Evolutionary conservation across 1,284 basidiomycete species (phyloP).

Genomic region (Phellinidium pouzarii): DNA sequence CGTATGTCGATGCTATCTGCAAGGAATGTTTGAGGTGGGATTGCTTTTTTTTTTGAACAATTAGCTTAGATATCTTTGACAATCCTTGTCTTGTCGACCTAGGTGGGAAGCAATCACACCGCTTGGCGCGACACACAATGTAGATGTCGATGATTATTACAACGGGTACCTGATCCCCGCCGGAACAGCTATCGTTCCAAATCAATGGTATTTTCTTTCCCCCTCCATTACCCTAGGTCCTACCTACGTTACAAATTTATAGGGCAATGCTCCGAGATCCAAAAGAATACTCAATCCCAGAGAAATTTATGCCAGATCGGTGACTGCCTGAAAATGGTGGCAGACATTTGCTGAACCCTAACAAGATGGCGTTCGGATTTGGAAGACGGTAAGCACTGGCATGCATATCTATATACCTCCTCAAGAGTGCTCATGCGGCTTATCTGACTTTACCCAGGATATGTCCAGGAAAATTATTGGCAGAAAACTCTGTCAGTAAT

Average conservation of each 20-base stretch:
- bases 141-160: slow-evolving; percentile 21
- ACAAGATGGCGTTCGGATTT: slow-evolving; percentile 6
- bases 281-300: background rate
- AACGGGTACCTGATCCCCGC: slow-evolving; percentile 18
- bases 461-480: background rate
- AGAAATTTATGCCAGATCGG: slow-evolving; percentile 4
- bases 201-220: slow-evolving; percentile 13
- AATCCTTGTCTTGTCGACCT: background rate
- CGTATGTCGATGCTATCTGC: slow-evolving; percentile 31
- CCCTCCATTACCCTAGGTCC: background rate
- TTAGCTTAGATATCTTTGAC: background rate
- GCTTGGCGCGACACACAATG: slow-evolving; percentile 24
- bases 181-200: slow-evolving; percentile 15
- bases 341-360: background rate
- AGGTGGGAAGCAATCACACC: slow-evolving; percentile 3
- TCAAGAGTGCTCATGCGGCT: background rate
- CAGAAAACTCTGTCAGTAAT: background rate
- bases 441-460: background rate
- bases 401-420: background rate
- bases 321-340: background rate
- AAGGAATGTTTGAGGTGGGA: slow-evolving; percentile 28
- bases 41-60: slow-evolving; percentile 4
- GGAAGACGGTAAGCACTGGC: slow-evolving; percentile 2
- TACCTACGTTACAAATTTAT: background rate
- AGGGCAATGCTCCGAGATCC: slow-evolving; percentile 10